Evolutionary conservation across 1,284 basidiomycete species (phyloP).

Genomic region (Malassezia dermatis): DNA sequence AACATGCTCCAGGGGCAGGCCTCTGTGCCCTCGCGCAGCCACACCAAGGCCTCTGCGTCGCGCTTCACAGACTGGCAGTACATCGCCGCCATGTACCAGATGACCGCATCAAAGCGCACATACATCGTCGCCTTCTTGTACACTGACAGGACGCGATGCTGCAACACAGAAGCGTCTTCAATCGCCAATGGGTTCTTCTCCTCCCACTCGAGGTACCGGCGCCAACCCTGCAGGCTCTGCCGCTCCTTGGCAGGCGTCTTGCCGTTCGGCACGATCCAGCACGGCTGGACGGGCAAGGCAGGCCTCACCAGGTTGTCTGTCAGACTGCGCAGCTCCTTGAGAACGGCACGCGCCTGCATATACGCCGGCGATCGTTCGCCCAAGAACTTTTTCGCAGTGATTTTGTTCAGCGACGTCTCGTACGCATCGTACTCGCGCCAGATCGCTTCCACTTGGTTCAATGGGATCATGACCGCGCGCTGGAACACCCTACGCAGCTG

Average conservation of each 20-base stretch:
- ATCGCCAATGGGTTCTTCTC: slow-evolving; percentile 84
- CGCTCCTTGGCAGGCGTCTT: slow-evolving; percentile 54
- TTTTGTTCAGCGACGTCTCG: slow-evolving; percentile 78
- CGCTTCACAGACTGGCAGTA: slow-evolving; percentile 68
- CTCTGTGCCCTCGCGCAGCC: slow-evolving; percentile 72
- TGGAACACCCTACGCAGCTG: slow-evolving; percentile 82
- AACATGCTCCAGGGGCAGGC: slow-evolving; percentile 81
- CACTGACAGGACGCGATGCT: slow-evolving; percentile 66
- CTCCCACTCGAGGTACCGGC: slow-evolving; percentile 87
- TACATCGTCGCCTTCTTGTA: slow-evolving; percentile 76
- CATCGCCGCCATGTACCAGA: slow-evolving; percentile 86
- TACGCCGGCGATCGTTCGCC: slow-evolving; percentile 70
- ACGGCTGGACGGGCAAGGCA: slow-evolving; percentile 30
- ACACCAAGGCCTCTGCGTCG: slow-evolving; percentile 67
- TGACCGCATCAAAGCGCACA: slow-evolving; percentile 88
- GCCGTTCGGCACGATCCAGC: slow-evolving; percentile 19
- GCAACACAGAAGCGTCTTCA: slow-evolving; percentile 60
- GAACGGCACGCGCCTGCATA: slow-evolving; percentile 83
- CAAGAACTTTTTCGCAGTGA: slow-evolving; percentile 91
- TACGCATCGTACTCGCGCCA: slow-evolving; percentile 94
- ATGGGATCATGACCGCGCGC: slow-evolving; percentile 80
- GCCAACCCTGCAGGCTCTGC: slow-evolving; percentile 71
- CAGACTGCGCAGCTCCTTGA: slow-evolving; percentile 63
- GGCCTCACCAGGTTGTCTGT: slow-evolving; percentile 52
- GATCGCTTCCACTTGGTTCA: slow-evolving; percentile 81